Evolutionary conservation across 176 grass and related monocot species (phyloP).

Genomic region (Avena eriantha): DNA sequence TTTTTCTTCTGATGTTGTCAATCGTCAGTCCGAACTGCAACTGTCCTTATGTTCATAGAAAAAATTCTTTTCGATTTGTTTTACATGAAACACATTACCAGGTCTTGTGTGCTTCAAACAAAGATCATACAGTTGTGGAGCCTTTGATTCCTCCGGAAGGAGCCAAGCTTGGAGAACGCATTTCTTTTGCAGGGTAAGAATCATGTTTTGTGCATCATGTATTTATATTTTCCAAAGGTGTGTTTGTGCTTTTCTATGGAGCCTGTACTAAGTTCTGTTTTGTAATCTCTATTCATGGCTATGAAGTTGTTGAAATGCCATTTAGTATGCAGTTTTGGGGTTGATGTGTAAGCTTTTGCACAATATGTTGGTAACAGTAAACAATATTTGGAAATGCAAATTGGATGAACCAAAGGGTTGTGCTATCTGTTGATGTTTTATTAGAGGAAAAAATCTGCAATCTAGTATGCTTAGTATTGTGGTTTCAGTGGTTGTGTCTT

Average conservation of each 20-base stretch:
- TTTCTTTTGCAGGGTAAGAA: conserved; percentile 92
- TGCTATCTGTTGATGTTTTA: conserved; percentile 1
- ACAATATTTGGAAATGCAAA: not conserved
- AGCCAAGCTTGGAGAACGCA: conserved; percentile 83
- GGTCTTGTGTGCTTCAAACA: conserved; percentile 87
- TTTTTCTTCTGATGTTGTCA: conserved; percentile 18
- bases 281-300: conserved; percentile 4
- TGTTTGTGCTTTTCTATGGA: not conserved
- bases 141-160: conserved; percentile 93
- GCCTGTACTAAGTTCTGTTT: not conserved
- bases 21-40: conserved; percentile 11
- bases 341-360: conserved; percentile 15
- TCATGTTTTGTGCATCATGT: not conserved
- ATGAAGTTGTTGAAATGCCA: not conserved
- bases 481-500: not conserved
- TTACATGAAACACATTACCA: conserved; percentile 30
- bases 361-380: not conserved
- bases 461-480: not conserved
- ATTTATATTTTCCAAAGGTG: not conserved
- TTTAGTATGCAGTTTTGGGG: not conserved
- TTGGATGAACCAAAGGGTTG: not conserved
- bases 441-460: not conserved
- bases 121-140: conserved; percentile 92
- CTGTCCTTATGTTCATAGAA: conserved; percentile 13
- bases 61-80: conserved; percentile 11